Conservation (phyloP, 176 grass and related monocot species). For the Musa troglodytarum region DNA sequence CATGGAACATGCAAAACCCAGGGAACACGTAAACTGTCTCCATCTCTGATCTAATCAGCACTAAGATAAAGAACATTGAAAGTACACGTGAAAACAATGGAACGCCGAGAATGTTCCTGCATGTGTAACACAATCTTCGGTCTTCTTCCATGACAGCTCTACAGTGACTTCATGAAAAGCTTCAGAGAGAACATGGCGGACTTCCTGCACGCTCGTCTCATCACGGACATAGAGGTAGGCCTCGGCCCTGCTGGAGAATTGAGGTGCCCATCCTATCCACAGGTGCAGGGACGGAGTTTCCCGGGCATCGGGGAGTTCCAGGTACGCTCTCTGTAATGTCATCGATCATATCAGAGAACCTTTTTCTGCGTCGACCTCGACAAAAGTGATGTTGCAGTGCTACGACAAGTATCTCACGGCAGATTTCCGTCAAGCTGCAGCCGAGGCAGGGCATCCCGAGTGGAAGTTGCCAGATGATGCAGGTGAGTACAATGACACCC, state of each 20-base stretch:
- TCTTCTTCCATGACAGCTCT: constrained; percentile 33
- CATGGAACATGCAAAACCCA: too few relatives aligned
- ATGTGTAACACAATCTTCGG: too few relatives aligned
- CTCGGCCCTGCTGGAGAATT: constrained; percentile 80
- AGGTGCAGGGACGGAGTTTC: constrained; percentile 63
- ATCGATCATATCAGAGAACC: background rate
- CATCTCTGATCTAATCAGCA: too few relatives aligned
- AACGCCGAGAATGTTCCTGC: too few relatives aligned
- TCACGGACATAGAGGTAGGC: constrained; percentile 82
- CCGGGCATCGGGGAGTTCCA: constrained; percentile 91
- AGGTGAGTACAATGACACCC: constrained; percentile 69
- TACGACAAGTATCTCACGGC: constrained; percentile 66
- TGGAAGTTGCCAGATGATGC: constrained; percentile 74
- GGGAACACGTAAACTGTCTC: too few relatives aligned
- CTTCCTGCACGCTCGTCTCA: constrained; percentile 49
- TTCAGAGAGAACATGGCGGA: constrained; percentile 71
- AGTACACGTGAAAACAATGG: too few relatives aligned
- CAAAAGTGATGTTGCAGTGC: constrained; percentile 40
- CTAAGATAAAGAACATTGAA: too few relatives aligned
- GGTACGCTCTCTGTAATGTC: constrained; percentile 5
- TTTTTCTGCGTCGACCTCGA: too few relatives aligned
- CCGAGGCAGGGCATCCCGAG: constrained; percentile 53
- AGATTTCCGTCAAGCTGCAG: constrained; percentile 51
- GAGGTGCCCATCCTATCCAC: constrained; percentile 81
- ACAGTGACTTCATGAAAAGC: constrained; percentile 79